Evolutionary conservation across 2,329 filamentous ascomycete genomes (phyloP).

Genomic region (Epicoccum nigrum): DNA sequence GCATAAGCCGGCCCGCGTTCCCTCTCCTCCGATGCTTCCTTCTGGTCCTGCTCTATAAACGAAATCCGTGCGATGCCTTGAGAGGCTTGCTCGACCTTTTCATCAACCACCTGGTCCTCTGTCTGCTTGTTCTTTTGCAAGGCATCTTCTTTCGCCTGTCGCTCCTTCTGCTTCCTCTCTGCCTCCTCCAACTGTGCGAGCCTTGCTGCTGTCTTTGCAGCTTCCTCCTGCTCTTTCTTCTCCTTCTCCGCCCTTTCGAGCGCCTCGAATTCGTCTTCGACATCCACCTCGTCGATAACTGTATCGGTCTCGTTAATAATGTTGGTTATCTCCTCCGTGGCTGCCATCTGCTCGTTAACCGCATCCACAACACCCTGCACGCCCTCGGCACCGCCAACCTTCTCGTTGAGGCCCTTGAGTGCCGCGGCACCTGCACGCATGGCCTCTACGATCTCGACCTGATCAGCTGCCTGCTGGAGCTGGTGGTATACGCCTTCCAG

Average conservation of each 20-base stretch:
- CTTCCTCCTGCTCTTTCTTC: conserved; percentile 71
- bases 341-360: conserved; percentile 78
- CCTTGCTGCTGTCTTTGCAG: conserved; percentile 59
- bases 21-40: conserved; percentile 47
- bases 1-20: conserved; percentile 24
- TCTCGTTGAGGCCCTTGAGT: conserved; percentile 73
- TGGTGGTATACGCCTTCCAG: conserved; percentile 83
- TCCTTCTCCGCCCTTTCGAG: conserved; percentile 76
- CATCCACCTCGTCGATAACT: conserved; percentile 75
- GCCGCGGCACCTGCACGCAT: conserved; percentile 80
- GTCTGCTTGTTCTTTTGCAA: conserved; percentile 56
- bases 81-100: conserved; percentile 27
- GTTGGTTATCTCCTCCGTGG: conserved; percentile 74
- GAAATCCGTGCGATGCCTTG: conserved; percentile 26
- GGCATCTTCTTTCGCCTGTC: conserved; percentile 47
- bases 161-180: conserved; percentile 39
- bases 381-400: conserved; percentile 76
- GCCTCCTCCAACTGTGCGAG: conserved; percentile 43
- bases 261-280: conserved; percentile 84
- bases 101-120: conserved; percentile 51
- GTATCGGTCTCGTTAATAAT: conserved; percentile 69
- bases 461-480: conserved; percentile 84
- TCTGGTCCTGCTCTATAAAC: conserved; percentile 22
- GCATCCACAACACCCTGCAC: conserved; percentile 78
- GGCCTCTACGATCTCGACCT: conserved; percentile 80